Evolutionary conservation across 768 basidiomycete species (phyloP).

Genomic region (Termitomyces heimii): DNA sequence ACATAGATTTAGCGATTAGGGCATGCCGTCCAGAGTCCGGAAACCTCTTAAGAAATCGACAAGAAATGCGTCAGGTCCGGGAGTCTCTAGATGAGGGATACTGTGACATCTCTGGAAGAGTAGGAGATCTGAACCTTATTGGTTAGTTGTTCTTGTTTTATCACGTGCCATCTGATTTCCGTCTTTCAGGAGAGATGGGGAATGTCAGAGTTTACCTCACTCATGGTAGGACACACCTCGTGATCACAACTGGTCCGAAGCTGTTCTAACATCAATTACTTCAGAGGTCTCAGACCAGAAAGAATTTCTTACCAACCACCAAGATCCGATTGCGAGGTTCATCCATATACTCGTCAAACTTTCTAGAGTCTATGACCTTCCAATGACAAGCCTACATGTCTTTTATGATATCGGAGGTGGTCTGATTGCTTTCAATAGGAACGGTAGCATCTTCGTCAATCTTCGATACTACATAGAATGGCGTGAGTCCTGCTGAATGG

Average conservation of each 20-base stretch:
- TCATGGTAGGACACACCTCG: conserved; percentile 37
- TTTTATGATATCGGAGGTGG: conserved; percentile 81
- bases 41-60: conserved; percentile 53
- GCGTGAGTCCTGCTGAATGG: conserved; percentile 53
- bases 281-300: conserved; percentile 53
- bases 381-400: conserved; percentile 70
- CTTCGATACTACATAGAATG: conserved; percentile 79
- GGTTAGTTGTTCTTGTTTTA: conserved; percentile 34
- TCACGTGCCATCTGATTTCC: background rate
- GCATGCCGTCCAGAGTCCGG: conserved; percentile 68
- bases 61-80: conserved; percentile 65
- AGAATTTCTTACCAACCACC: conserved; percentile 45
- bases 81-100: conserved; percentile 79
- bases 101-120: conserved; percentile 68
- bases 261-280: background rate
- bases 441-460: conserved; percentile 85
- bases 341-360: conserved; percentile 64
- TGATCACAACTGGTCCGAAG: background rate
- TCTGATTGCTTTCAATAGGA: conserved; percentile 90
- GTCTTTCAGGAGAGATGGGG: conserved; percentile 48
- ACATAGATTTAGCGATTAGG: conserved; percentile 65
- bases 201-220: conserved; percentile 58
- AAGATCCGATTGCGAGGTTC: conserved; percentile 63
- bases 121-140: conserved; percentile 53
- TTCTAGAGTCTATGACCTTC: conserved; percentile 66